Conservation (phyloP, 2,329 filamentous ascomycete species). For the Ophiostoma montium region DNA sequence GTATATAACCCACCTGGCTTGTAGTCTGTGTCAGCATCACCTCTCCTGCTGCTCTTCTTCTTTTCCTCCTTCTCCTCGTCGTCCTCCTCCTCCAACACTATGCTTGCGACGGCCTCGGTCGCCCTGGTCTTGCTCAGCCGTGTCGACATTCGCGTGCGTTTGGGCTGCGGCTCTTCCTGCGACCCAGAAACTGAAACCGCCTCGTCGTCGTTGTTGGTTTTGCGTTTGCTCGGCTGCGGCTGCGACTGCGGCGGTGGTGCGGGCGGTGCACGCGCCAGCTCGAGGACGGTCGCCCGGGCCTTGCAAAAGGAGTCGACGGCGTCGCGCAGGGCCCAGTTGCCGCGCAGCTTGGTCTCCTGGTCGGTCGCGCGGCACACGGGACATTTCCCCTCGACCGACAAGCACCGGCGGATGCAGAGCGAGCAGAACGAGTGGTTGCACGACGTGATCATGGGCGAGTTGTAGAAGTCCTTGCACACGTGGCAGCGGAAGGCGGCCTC, state of each 20-base stretch:
- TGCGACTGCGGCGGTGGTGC: neutral
- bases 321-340: conserved; percentile 76
- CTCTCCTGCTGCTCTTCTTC: conserved; percentile 15
- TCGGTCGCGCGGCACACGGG: conserved; percentile 67
- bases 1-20: conserved; percentile 17
- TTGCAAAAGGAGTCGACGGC: conserved; percentile 64
- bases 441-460: conserved; percentile 85
- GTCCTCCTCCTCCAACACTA: conserved; percentile 18
- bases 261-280: conserved; percentile 38
- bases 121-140: conserved; percentile 30
- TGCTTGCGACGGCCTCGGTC: conserved; percentile 24
- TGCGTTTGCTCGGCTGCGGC: conserved; percentile 34
- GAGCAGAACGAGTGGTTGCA: conserved; percentile 97
- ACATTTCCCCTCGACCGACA: conserved; percentile 74
- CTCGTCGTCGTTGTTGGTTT: conserved; percentile 23
- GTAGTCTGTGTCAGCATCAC: conserved; percentile 15
- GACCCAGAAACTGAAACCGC: conserved; percentile 10
- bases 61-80: neutral
- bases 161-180: conserved; percentile 23
- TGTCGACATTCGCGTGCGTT: conserved; percentile 38
- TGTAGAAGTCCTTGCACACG: conserved; percentile 96
- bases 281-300: conserved; percentile 47
- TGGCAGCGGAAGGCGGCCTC: conserved; percentile 85
- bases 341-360: conserved; percentile 71
- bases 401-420: conserved; percentile 76